Evolutionary conservation across 2,329 filamentous ascomycete species (phyloP).

Genomic region (Epichloe aotearoae): DNA sequence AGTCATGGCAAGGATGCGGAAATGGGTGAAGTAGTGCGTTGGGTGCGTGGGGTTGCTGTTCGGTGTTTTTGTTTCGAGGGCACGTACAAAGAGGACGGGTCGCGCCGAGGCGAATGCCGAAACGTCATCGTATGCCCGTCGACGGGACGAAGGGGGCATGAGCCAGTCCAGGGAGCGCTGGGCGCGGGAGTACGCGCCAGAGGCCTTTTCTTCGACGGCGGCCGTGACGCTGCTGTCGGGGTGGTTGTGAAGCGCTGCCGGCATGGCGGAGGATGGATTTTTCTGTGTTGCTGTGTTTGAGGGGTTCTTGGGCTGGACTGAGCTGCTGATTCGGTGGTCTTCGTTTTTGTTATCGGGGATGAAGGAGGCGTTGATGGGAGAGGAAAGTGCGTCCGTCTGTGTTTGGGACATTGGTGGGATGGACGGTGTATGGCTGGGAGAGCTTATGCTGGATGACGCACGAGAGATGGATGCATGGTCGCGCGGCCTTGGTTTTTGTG

Average conservation of each 20-base stretch:
- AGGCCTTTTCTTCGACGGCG: background rate
- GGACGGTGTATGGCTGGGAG: background rate
- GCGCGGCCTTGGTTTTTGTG: background rate
- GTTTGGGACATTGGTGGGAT: background rate
- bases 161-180: conserved; percentile 34
- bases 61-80: too few species aligned
- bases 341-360: too few species aligned
- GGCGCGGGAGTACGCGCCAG: conserved; percentile 25
- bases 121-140: conserved; percentile 39
- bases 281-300: background rate
- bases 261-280: background rate
- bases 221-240: too few species aligned
- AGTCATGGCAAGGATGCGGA: background rate
- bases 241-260: background rate
- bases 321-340: too few species aligned
- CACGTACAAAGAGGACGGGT: conserved; percentile 55
- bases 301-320: background rate
- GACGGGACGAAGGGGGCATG: conserved; percentile 48
- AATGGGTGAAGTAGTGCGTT: background rate
- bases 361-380: too few species aligned
- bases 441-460: conserved; percentile 1
- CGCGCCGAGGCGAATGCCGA: conserved; percentile 46
- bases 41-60: too few species aligned
- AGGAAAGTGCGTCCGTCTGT: too few species aligned
- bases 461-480: background rate